These are phyloP conservation scores for Viridothelium virens DNA, from an alignment of 495 filamentous ascomycete genomes.

Conservation along the genomic window DNA sequence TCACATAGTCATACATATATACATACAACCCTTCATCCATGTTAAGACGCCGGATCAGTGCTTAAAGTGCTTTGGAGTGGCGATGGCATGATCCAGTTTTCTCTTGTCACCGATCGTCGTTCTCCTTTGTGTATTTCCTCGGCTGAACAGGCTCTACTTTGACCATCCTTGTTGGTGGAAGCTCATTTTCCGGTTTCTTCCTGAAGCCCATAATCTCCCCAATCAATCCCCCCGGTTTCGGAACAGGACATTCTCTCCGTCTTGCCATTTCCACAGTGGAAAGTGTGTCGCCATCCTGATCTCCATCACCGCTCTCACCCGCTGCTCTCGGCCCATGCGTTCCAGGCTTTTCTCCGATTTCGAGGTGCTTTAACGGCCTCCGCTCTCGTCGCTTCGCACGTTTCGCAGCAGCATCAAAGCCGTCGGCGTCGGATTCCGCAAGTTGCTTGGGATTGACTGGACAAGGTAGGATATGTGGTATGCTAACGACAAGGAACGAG, in stretches of 20 bases:
- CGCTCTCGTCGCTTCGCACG: slow-evolving; percentile 29
- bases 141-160: neutral
- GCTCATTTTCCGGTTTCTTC: slow-evolving; percentile 20
- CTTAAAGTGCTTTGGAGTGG: neutral
- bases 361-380: slow-evolving; percentile 3
- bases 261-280: slow-evolving; percentile 24
- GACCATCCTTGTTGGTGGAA: neutral
- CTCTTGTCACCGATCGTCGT: neutral
- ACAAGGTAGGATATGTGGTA: slow-evolving; percentile 90
- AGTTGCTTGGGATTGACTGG: slow-evolving; percentile 59
- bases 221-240: slow-evolving; percentile 69
- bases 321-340: slow-evolving; percentile 26
- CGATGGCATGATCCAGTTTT: neutral
- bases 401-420: slow-evolving; percentile 43
- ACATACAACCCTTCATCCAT: neutral
- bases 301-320: neutral
- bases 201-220: slow-evolving; percentile 67
- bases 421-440: slow-evolving; percentile 61
- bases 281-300: neutral
- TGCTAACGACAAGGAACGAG: slow-evolving; percentile 80
- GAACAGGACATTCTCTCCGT: slow-evolving; percentile 63
- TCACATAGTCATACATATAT: neutral
- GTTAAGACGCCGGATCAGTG: neutral
- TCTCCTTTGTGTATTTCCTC: neutral
- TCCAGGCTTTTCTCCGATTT: slow-evolving; percentile 21